Base-by-base conservation (phyloP, 2,329 filamentous ascomycete genomes). In the Myriosclerotinia scirpicola region DNA sequence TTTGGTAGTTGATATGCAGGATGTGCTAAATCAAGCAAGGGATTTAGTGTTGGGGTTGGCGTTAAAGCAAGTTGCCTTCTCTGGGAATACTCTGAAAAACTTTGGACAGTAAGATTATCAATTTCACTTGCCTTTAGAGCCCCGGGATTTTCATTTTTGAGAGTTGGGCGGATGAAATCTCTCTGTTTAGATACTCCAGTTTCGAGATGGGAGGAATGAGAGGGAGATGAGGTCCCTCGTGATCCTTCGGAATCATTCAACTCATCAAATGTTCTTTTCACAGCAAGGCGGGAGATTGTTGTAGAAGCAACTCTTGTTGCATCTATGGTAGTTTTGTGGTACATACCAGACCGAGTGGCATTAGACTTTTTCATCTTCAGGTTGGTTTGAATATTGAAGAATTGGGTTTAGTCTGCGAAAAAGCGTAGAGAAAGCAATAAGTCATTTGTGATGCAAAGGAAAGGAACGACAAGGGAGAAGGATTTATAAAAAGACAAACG, bases 1-100 rank as follows among this genome's bases (percentile, higher is more conserved):
- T 77, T 70, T 3, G 89, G 87, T 17, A 93, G 80, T 11, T 80
- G 84, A 78, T 92, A 93, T 50, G 79, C 79, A 1, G 83, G 80
- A 75, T 92, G 85, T 5, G 82, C 82, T 40, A 93, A 80, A 17
- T 83, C 85, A 22, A 92, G 80, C 66, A 83, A 79, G 11, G 84
- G 82, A 70, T 89, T 84, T 38, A 77, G 68, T 15, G 79, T 78
- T 4, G 81, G 77, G 0, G 81, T 82, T 1, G 86, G 86, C 6
- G 86, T 88, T 12, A 84, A 80, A 53, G 80, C 78, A 58, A 86
- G 77, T 3, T 73, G 72, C 61, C 78, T 80, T 61, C 86, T 80
- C 73, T 89, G 87, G 0, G 85, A 83, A 73, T 87, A 87, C 68
- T 87, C 84, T 20, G 82, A 83, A 11, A 65, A 63, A 36, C 71